phyloP scores from a whole-genome alignment of 1,139 yeast genomes.

The Suhomyces panamericanus region DNA sequence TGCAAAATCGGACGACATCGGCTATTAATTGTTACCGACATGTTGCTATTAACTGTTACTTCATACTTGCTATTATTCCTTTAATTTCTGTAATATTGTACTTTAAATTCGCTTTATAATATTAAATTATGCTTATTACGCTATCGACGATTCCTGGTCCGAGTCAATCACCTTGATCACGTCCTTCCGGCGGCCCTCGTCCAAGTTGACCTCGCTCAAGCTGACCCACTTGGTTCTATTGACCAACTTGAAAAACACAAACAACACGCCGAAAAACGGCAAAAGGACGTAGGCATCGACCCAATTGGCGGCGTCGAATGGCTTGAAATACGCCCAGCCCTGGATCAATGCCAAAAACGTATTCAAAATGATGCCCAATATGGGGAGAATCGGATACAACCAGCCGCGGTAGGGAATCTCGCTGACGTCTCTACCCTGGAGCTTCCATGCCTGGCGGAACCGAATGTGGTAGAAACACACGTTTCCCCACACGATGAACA shows the following conservation, averaged over 20 bases:
- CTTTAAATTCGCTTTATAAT: too few relatives aligned
- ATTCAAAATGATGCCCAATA: slow-evolving; percentile 52
- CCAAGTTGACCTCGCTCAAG: slow-evolving; percentile 47
- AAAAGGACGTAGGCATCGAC: slow-evolving; percentile 66
- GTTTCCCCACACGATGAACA: slow-evolving; percentile 54
- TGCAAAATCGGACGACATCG: too few relatives aligned
- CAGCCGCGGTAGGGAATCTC: slow-evolving; percentile 57
- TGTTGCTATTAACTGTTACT: too few relatives aligned
- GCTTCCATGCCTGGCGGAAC: slow-evolving; percentile 51
- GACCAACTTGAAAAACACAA: slow-evolving; percentile 40
- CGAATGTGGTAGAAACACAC: slow-evolving; percentile 47
- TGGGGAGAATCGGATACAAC: slow-evolving; percentile 55
- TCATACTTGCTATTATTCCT: too few relatives aligned
- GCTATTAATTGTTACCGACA: too few relatives aligned
- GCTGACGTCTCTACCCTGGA: slow-evolving; percentile 45
- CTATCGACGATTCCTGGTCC: background rate
- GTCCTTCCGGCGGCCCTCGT: slow-evolving; percentile 40
- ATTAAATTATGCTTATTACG: background rate
- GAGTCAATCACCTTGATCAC: slow-evolving; percentile 4
- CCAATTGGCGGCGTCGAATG: slow-evolving; percentile 59
- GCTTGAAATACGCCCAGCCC: slow-evolving; percentile 67
- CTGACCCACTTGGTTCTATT: slow-evolving; percentile 47
- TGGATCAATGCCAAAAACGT: slow-evolving; percentile 60
- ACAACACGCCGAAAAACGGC: slow-evolving; percentile 54
- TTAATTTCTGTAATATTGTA: too few relatives aligned